Percentiles rank a stretch among this genome's conserved stretches.
Evolutionary conservation across 257 asterid species (phyloP).

Genomic region (Verbascum thapsus): DNA sequence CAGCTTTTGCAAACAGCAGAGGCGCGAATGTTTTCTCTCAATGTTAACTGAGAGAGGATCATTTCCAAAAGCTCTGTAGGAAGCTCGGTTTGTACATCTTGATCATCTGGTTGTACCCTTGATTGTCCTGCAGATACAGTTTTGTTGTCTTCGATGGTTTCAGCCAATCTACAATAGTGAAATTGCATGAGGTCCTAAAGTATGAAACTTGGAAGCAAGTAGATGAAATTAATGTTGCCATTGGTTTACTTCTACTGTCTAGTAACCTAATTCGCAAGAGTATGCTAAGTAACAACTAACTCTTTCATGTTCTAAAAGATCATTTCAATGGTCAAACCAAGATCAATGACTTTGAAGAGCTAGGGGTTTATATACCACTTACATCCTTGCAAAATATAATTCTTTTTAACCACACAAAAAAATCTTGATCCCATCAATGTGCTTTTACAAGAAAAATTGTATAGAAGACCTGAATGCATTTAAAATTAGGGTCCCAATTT

Average conservation of each 20-base stretch:
- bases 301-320: constrained; percentile 5
- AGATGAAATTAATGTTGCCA: neutral
- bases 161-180: constrained; percentile 51
- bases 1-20: constrained; percentile 84
- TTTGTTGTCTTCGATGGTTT: constrained; percentile 32
- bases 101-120: constrained; percentile 30
- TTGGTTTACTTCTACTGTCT: neutral
- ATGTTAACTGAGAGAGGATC: constrained; percentile 54
- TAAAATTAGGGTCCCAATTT: constrained; percentile 5
- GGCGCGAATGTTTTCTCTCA: constrained; percentile 75
- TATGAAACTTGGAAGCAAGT: neutral
- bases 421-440: neutral
- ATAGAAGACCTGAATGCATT: neutral
- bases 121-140: constrained; percentile 26
- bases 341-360: neutral
- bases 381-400: neutral
- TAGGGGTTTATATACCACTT: constrained; percentile 11
- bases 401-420: neutral
- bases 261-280: constrained; percentile 6
- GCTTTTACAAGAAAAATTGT: neutral
- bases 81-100: constrained; percentile 43
- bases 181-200: constrained; percentile 7
- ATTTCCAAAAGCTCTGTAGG: constrained; percentile 68
- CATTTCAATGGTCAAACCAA: neutral
- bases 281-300: neutral